phyloP scores from a whole-genome alignment of 441 rosid species.

The Melastoma candidum region DNA sequence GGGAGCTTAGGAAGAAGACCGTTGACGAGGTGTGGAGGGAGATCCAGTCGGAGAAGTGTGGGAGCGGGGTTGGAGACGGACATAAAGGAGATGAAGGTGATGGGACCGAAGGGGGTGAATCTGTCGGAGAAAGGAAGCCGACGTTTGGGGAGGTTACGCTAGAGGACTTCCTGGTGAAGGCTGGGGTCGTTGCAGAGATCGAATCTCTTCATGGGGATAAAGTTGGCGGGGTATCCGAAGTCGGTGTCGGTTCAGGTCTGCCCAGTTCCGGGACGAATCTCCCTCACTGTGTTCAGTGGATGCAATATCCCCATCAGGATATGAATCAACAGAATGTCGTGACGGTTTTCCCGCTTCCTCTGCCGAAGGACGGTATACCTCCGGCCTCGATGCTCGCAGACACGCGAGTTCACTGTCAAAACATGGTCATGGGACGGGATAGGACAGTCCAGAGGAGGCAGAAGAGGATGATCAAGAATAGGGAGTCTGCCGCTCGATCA shows the following conservation, averaged over 20 bases:
- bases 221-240: background rate
- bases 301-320: constrained; percentile 3
- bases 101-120: background rate
- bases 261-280: background rate
- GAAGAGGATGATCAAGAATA: too few species aligned
- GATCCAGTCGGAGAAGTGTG: background rate
- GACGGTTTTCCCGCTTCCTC: background rate
- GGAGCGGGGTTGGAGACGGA: too few species aligned
- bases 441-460: too few species aligned
- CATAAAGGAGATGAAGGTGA: background rate
- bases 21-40: constrained; percentile 9
- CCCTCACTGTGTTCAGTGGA: constrained; percentile 11
- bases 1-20: constrained; percentile 7
- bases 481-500: too few species aligned
- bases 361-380: background rate
- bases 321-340: background rate
- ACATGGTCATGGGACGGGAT: too few species aligned
- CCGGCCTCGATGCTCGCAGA: background rate
- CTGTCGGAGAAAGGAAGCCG: background rate
- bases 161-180: constrained; percentile 8
- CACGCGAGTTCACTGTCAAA: too few species aligned
- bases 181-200: background rate
- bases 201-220: background rate
- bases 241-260: background rate
- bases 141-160: constrained; percentile 3